Percentiles rank a stretch among this genome's conserved stretches.
Conservation (phyloP, 768 basidiomycete genomes). For the Nidularia sp. region DNA sequence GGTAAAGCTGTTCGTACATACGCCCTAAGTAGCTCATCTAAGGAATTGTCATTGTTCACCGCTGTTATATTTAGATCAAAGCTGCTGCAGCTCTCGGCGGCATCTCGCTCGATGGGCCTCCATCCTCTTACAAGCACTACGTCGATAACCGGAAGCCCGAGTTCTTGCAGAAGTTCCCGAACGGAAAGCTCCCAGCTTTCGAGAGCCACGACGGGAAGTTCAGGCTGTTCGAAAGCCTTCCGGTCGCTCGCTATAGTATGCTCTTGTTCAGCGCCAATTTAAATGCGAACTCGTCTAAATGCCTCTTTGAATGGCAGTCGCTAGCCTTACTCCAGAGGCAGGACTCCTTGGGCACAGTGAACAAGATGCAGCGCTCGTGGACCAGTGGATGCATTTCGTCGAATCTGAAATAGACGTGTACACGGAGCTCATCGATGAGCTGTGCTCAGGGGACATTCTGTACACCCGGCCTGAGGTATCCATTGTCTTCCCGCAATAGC, state of each 20-base stretch:
- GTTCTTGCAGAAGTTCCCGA: constrained; percentile 71
- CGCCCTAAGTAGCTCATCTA: no score
- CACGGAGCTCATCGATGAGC: constrained; percentile 28
- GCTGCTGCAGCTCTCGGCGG: constrained; percentile 61
- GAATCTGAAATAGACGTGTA: constrained; percentile 59
- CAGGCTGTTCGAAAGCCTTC: constrained; percentile 68
- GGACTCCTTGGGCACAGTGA: constrained; percentile 64
- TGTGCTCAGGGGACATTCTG: constrained; percentile 49
- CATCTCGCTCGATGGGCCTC: constrained; percentile 51
- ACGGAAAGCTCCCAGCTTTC: constrained; percentile 81
- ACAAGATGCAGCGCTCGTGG: constrained; percentile 71
- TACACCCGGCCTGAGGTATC: constrained; percentile 74
- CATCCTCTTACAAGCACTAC: constrained; percentile 52
- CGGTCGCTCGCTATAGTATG: constrained; percentile 90
- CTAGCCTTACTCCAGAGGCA: constrained; percentile 69
- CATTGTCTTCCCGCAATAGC: not conserved
- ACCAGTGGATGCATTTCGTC: constrained; percentile 80
- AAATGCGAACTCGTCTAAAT: no score
- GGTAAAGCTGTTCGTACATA: constrained; percentile 1
- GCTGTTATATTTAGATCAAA: constrained; percentile 27
- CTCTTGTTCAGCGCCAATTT: constrained; percentile 27
- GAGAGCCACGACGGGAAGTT: constrained; percentile 69
- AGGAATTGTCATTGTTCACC: not conserved
- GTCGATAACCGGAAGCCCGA: constrained; percentile 69
- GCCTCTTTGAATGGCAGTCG: constrained; percentile 45